phyloP scores from a whole-genome alignment of 495 filamentous ascomycete species.

The Acidomyces sp. region DNA sequence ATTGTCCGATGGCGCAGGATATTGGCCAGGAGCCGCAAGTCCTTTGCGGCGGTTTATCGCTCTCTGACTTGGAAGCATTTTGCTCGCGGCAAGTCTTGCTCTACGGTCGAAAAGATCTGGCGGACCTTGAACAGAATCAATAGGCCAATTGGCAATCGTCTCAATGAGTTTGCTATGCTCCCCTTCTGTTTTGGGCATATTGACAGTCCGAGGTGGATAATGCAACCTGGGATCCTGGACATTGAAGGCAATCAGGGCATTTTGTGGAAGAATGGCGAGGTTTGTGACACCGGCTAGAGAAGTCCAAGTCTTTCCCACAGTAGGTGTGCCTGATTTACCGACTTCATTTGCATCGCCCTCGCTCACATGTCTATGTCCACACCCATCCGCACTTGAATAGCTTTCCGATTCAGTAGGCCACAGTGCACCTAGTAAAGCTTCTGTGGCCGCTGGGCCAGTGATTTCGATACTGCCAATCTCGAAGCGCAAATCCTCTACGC shows the following conservation, averaged over 20 bases:
- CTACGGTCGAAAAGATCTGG: constrained; percentile 56
- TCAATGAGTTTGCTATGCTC: constrained; percentile 41
- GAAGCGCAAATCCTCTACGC: constrained; percentile 80
- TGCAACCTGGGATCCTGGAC: constrained; percentile 67
- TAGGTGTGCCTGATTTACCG: background rate
- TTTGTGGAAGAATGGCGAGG: constrained; percentile 58
- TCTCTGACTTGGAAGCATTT: constrained; percentile 65
- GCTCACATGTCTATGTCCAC: background rate
- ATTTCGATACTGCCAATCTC: constrained; percentile 92
- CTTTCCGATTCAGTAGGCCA: constrained; percentile 37
- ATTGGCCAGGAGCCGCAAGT: constrained; percentile 48
- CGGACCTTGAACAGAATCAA: constrained; percentile 44
- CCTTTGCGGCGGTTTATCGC: constrained; percentile 75
- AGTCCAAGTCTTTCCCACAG: constrained; percentile 35
- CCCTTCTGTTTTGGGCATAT: constrained; percentile 27
- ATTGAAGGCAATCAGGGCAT: constrained; percentile 58
- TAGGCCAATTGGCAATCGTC: constrained; percentile 54
- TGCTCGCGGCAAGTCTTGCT: constrained; percentile 45
- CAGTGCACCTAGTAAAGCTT: constrained; percentile 62
- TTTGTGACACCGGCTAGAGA: constrained; percentile 60
- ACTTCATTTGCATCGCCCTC: background rate
- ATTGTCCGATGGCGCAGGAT: constrained; percentile 42
- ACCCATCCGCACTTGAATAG: constrained; percentile 34
- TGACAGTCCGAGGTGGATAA: constrained; percentile 48
- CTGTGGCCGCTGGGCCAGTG: constrained; percentile 69